Percentiles rank a stretch among this genome's conserved stretches.
Evolutionary conservation across 2,329 filamentous ascomycete genomes (phyloP).

Genomic region (Neofusicoccum sp.): DNA sequence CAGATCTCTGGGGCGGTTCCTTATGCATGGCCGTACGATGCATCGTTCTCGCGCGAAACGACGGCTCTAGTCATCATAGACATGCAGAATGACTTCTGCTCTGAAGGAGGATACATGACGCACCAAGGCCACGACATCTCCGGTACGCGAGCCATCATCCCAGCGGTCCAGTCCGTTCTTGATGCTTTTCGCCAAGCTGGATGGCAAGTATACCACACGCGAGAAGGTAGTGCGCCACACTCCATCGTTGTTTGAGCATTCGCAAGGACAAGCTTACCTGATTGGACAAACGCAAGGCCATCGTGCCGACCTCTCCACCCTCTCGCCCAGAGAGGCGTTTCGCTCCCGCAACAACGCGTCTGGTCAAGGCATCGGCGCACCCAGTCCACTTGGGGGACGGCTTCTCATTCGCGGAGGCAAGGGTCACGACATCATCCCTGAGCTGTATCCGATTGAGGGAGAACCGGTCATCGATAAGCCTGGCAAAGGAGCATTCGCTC

Average conservation of each 20-base stretch:
- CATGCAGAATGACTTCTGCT: conserved; percentile 42
- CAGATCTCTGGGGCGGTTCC: conserved; percentile 34
- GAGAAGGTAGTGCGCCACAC: conserved; percentile 44
- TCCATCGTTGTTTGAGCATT: background rate
- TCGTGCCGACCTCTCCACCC: conserved; percentile 58
- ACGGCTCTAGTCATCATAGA: conserved; percentile 31
- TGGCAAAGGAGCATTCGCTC: conserved; percentile 55
- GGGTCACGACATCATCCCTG: conserved; percentile 60
- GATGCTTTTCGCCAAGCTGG: conserved; percentile 42
- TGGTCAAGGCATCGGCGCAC: conserved; percentile 54
- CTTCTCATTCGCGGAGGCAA: conserved; percentile 60
- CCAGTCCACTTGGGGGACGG: conserved; percentile 57
- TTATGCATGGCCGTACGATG: conserved; percentile 47
- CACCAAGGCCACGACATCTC: conserved; percentile 50
- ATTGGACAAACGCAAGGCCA: conserved; percentile 34
- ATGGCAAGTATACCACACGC: conserved; percentile 53
- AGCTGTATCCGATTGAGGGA: conserved; percentile 50
- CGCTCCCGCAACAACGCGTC: conserved; percentile 57
- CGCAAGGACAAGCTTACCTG: background rate
- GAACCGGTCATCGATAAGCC: conserved; percentile 60
- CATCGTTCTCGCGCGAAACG: conserved; percentile 36
- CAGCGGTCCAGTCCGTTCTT: conserved; percentile 45
- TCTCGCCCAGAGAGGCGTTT: conserved; percentile 57
- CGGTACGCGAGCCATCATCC: conserved; percentile 48
- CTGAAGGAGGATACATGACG: conserved; percentile 52